Evolutionary conservation across 352 stramenopile genomes (phyloP), one percentile per base, ranked within the genome.

Genomic region (Phytophthora idaei): DNA sequence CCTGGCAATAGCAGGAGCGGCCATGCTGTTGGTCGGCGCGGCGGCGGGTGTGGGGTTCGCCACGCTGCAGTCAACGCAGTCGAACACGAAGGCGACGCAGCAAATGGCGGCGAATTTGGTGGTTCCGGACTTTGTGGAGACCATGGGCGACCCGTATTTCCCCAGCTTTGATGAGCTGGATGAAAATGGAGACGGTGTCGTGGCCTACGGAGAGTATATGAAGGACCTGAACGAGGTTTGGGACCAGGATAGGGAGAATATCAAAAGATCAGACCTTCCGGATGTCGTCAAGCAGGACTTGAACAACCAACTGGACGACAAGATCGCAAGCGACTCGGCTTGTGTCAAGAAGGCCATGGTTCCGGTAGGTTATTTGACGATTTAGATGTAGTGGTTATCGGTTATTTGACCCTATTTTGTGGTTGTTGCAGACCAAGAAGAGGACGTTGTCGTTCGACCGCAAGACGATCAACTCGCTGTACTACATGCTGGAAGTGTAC

Each of bases 331-430:
- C 15, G 79, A 87, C 17, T 64, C 64, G 25, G 25, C 46, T 0
- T 90, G 79, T 32, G 62, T 71, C n/a, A 51, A 80, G 37, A 65
- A 60, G 11, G 77, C 79, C 1, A 85, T 87, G 71, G 67, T 68
- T 37, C 37, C 54, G 55, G 73, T 89, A 72, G 15, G 69, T 70
- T n/a, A 27, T 29, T 27, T 11, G n/a, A 6, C 29, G 15, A 5
- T 25, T 54, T 10, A 29, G 3, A n/a, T 1, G 36, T 37, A 15
- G 6, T 54, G 12, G 9, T 53, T 49, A 11, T 41, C 32, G 29
- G 15, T n/a, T 55, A 25, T 15, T 47, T n/a, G 15, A 60, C 5
- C 5, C 3, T 2, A 17, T 42, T 42, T 42, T 42, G 36, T 48
- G 53, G 21, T 61, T 17, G 25, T 27, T 52, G 14, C 37, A 84